These are phyloP conservation scores for Globisporangium recalcitrans DNA, from an alignment of 352 stramenopile species.

Conservation along the genomic window DNA sequence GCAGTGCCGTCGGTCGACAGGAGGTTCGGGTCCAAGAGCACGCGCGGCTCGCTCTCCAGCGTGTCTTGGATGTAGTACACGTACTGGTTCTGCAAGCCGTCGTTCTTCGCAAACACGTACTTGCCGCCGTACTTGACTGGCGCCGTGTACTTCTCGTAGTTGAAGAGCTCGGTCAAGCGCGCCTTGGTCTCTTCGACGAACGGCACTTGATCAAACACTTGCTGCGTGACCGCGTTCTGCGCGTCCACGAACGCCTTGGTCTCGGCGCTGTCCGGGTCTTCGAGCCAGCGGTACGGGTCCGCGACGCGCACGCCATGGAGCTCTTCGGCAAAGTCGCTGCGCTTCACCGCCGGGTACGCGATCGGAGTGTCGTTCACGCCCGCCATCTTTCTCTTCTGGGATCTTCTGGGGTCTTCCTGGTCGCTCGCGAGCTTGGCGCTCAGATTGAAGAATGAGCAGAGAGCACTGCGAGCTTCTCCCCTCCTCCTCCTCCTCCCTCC, in stretches of 20 bases:
- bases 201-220: constrained; percentile 57
- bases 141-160: constrained; percentile 86
- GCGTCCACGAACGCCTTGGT: constrained; percentile 75
- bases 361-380: constrained; percentile 11
- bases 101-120: constrained; percentile 86
- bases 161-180: constrained; percentile 81
- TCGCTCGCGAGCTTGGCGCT: constrained; percentile 1
- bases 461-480: background rate
- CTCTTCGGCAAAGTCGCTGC: constrained; percentile 44
- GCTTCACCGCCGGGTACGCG: constrained; percentile 48
- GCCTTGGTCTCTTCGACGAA: constrained; percentile 68
- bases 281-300: constrained; percentile 73
- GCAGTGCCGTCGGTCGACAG: constrained; percentile 69
- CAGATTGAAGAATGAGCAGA: constrained; percentile 9
- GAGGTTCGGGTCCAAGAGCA: constrained; percentile 83
- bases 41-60: constrained; percentile 48
- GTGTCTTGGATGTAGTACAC: constrained; percentile 85
- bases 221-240: constrained; percentile 68
- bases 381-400: background rate
- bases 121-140: constrained; percentile 68
- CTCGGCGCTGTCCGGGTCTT: constrained; percentile 75
- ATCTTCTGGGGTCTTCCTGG: background rate
- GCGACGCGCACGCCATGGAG: constrained; percentile 50
- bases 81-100: constrained; percentile 84
- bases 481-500: no score